phyloP scores from a whole-genome alignment of 2,329 filamentous ascomycete species.

The Fusarium tupiense region DNA sequence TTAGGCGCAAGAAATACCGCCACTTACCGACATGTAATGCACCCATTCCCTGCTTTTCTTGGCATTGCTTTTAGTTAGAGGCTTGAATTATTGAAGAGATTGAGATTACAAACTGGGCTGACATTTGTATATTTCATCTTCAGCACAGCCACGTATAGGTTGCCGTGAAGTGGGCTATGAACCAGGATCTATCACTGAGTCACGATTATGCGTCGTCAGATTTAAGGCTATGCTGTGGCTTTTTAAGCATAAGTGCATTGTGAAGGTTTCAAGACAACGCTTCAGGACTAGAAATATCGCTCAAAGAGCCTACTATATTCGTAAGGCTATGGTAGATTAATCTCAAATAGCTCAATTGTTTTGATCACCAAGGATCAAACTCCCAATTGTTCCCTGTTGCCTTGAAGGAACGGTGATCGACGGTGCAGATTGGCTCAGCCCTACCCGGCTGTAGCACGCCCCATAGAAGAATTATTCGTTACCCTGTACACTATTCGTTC shows the following conservation, averaged over 20 bases:
- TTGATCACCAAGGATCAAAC: neutral
- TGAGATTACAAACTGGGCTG: neutral
- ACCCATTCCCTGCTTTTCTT: constrained; percentile 40
- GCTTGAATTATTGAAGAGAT: neutral
- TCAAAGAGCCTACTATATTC: rapidly evolving
- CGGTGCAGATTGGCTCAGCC: neutral
- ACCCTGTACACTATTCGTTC: no score
- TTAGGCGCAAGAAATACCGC: rapidly evolving
- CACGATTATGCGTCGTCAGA: neutral
- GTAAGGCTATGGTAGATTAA: rapidly evolving
- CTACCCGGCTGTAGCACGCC: neutral
- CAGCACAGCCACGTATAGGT: constrained; percentile 18
- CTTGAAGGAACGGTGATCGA: neutral
- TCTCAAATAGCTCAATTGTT: no score
- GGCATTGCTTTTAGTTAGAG: constrained; percentile 12
- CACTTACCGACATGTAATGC: constrained; percentile 42
- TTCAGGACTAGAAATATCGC: no score
- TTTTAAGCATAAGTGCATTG: neutral
- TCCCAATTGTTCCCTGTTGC: neutral
- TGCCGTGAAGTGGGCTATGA: neutral
- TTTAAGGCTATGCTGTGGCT: neutral
- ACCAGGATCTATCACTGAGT: neutral
- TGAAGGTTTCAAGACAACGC: neutral
- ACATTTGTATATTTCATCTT: neutral
- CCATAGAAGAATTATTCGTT: no score